Evolutionary conservation across 2,329 filamentous ascomycete genomes (phyloP).

Genomic region (Aureobasidium subglaciale): DNA sequence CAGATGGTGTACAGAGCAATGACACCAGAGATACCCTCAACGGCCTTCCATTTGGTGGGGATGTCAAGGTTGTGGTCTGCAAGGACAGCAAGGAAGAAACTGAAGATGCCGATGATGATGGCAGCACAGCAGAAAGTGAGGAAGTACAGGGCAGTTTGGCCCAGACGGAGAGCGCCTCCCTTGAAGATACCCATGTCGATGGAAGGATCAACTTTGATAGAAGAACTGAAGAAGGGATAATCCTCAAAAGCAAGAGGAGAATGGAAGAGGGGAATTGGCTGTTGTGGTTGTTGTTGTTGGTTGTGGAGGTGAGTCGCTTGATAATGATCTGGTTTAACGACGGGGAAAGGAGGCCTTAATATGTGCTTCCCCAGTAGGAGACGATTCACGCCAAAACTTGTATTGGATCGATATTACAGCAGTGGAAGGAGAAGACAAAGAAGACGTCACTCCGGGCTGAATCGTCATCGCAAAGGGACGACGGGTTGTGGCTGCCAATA

Average conservation of each 20-base stretch:
- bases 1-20: constrained; percentile 67
- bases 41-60: constrained; percentile 52
- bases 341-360: constrained; percentile 1
- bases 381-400: neutral
- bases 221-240: neutral
- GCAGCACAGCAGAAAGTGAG: constrained; percentile 66
- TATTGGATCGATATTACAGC: neutral
- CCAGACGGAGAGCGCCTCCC: constrained; percentile 58
- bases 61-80: constrained; percentile 58
- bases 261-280: neutral
- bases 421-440: neutral
- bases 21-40: constrained; percentile 62
- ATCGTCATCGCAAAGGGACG: neutral
- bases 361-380: neutral
- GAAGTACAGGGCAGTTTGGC: constrained; percentile 58
- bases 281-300: neutral
- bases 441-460: neutral
- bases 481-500: constrained; percentile 7
- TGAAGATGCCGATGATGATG: constrained; percentile 62
- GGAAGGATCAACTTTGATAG: neutral
- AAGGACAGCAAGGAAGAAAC: constrained; percentile 75
- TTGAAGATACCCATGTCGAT: constrained; percentile 30
- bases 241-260: neutral
- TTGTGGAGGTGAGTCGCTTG: neutral
- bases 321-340: neutral